Percentiles rank a stretch among this genome's conserved stretches.
phyloP scores from a whole-genome alignment of 2,329 filamentous ascomycete species.

The Colletotrichum nymphaeae region DNA sequence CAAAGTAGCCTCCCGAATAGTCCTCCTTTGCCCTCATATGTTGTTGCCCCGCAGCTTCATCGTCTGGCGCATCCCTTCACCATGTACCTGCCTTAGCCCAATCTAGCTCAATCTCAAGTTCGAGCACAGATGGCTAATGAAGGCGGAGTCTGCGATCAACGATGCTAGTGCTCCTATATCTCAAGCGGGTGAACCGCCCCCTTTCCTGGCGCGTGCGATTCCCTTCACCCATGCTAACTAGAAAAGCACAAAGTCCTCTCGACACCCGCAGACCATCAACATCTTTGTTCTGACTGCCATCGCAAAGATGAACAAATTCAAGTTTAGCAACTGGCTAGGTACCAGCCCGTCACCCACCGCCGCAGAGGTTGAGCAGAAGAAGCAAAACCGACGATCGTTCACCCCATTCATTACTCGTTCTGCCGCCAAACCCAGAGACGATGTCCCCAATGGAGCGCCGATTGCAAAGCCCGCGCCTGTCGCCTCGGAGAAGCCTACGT shows the following conservation, averaged over 20 bases:
- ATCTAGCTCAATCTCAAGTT: background rate
- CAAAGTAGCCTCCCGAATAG: background rate
- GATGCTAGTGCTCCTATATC: background rate
- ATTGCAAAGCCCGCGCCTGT: background rate
- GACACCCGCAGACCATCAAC: background rate
- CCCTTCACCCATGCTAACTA: background rate
- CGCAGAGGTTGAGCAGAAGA: conserved; percentile 44
- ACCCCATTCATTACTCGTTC: conserved; percentile 40
- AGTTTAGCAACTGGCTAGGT: conserved; percentile 50
- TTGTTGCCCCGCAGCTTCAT: background rate
- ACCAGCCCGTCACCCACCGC: conserved; percentile 36
- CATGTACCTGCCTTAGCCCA: background rate
- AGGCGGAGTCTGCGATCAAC: background rate
- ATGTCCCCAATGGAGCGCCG: background rate
- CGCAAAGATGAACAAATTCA: conserved; percentile 46
- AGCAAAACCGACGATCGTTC: conserved; percentile 48
- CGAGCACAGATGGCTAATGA: background rate
- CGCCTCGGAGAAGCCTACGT: background rate
- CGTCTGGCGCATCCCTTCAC: background rate
- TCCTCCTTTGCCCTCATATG: background rate
- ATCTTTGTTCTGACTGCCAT: background rate
- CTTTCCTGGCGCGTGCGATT: background rate
- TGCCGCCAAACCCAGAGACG: background rate
- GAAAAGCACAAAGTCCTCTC: background rate
- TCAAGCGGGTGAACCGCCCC: background rate